phyloP scores from a whole-genome alignment of 208 protist species.

The Leptomonas seymouri region DNA sequence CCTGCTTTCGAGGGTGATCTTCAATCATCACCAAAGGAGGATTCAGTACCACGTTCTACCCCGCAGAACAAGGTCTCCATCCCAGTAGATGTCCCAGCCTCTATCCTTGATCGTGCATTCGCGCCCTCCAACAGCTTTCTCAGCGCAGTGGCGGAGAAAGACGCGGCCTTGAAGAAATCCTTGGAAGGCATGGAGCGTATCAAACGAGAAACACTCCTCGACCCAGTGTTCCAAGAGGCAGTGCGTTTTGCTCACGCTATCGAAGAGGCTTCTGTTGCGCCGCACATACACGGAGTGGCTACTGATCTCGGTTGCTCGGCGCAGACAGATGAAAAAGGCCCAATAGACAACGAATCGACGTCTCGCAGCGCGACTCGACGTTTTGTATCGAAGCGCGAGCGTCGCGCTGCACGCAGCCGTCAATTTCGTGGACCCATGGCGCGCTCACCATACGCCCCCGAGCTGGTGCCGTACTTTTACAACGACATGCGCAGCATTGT shows the following conservation, averaged over 20 bases:
- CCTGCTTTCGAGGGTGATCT: not conserved
- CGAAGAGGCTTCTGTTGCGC: conserved; percentile 48
- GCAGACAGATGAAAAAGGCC: not conserved
- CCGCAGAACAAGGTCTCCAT: not conserved
- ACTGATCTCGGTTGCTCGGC: not conserved
- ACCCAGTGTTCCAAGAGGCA: conserved; percentile 76
- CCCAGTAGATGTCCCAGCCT: conserved; percentile 17
- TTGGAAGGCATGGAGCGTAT: conserved; percentile 73
- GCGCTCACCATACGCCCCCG: conserved; percentile 36
- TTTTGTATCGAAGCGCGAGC: conserved; percentile 22
- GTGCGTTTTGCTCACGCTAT: conserved; percentile 54
- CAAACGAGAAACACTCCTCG: conserved; percentile 70
- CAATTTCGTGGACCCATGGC: conserved; percentile 29
- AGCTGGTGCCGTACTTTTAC: conserved; percentile 83
- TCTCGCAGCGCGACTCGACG: not conserved
- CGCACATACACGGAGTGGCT: conserved; percentile 33
- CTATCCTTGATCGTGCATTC: conserved; percentile 62
- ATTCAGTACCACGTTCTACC: not conserved
- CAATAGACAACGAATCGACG: not conserved
- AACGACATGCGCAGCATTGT: conserved; percentile 58
- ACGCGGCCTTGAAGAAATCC: conserved; percentile 41
- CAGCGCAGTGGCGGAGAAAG: conserved; percentile 47
- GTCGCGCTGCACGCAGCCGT: conserved; percentile 18
- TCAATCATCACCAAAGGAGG: not conserved
- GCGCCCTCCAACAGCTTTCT: conserved; percentile 75